Evolutionary conservation across 345 rosid genomes (phyloP), one percentile per base, ranked within the genome.

Genomic region (Alliaria petiolata): DNA sequence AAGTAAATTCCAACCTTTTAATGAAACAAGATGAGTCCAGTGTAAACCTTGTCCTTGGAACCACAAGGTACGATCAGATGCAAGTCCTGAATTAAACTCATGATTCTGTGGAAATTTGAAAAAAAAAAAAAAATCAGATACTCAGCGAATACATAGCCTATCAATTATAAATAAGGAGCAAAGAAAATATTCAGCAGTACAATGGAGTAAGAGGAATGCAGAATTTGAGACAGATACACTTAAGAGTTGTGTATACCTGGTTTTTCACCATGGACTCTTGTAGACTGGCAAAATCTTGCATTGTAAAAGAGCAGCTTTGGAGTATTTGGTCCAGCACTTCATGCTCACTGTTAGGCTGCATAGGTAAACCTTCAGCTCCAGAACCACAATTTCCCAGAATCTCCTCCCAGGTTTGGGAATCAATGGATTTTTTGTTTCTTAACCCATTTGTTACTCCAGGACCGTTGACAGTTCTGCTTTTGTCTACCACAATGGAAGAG

Each of bases 341-440:
- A 65, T 81, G 75, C 54, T 67, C 84, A 65, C 86, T 82, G 80
- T 76, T 82, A 14, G 81, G 72, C 33, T 73, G 84, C 78, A 72
- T 45, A 59, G 85, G 82, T 30, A 60, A 47, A 51, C 78, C 69
- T 79, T 83, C 88, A 74, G 39, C 72, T 38, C 84, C 86, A 76
- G 80, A 42, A 34, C 74, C 50, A 84, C 75, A 69, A 61, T 77
- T 83, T 71, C 77, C 83, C 45, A 85, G 56, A 60, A 77, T 76
- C 64, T 85, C 86, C 79, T 85, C 91, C 98, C 96, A 89, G 42
- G 85, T 78, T 40, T 84, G 78, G 40, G 84, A 76, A 53, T 82
- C 92, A 78, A 72, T 80, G 68, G 81, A 78, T 46, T 82, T 81
- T 33, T 40, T 84, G 71, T 80, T 81, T 39, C 34, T 82, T 56